Percentiles rank a stretch among this genome's conserved stretches.
These are phyloP conservation scores for Phytophthora pluvialis DNA, from an alignment of 352 stramenopile species.

Conservation along the genomic window DNA sequence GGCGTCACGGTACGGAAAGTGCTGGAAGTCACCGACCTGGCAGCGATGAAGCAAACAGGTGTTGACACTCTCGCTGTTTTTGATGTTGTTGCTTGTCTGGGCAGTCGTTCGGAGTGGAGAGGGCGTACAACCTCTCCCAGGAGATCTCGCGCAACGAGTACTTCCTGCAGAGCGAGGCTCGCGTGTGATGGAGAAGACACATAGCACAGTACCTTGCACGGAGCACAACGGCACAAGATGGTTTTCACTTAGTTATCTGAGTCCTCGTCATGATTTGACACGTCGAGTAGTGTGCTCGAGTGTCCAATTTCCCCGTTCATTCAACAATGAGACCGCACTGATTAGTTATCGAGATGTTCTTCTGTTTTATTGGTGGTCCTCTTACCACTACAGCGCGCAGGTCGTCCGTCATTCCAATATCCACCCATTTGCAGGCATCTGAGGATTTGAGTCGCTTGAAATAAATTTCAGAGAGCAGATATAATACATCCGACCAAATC, in stretches of 20 bases:
- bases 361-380: too few species aligned
- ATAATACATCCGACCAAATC: too few species aligned
- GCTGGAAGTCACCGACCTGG: neutral
- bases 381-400: too few species aligned
- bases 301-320: neutral
- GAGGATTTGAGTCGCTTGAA: too few species aligned
- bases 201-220: neutral
- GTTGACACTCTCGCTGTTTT: too few species aligned
- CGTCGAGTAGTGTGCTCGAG: neutral
- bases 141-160: constrained; percentile 80
- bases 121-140: constrained; percentile 62
- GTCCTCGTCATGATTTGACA: constrained; percentile 8
- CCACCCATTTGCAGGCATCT: too few species aligned
- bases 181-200: constrained; percentile 24
- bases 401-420: too few species aligned
- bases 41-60: too few species aligned
- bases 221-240: neutral
- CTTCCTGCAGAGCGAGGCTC: constrained; percentile 48
- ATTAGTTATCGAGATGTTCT: neutral
- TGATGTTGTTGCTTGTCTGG: neutral
- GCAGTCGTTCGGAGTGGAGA: constrained; percentile 61
- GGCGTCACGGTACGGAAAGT: constrained; percentile 58
- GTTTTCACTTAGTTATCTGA: constrained; percentile 8
- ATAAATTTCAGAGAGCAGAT: too few species aligned
- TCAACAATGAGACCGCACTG: constrained; percentile 6